phyloP scores from a whole-genome alignment of 1,284 basidiomycete genomes.

The Tilletia indica region DNA sequence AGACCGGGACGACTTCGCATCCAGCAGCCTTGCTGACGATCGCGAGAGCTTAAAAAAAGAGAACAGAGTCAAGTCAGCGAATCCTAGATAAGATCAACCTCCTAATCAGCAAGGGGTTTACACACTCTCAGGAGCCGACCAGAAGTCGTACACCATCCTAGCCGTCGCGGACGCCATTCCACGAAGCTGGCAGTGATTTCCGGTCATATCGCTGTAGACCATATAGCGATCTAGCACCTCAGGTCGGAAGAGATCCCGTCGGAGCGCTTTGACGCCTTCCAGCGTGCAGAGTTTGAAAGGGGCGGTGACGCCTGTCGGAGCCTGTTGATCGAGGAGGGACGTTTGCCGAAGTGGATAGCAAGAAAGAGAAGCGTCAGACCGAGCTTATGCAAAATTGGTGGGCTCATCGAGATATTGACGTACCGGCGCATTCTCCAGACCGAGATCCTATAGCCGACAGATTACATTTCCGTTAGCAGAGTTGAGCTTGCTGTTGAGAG shows the following conservation, averaged over 20 bases:
- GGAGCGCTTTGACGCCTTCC: slow-evolving; percentile 36
- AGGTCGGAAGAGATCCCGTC: slow-evolving; percentile 34
- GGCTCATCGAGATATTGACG: not conserved
- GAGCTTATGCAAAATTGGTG: not conserved
- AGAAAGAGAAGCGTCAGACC: not conserved
- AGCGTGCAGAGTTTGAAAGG: slow-evolving; percentile 41
- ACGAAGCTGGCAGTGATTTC: slow-evolving; percentile 26
- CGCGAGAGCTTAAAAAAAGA: slow-evolving; percentile 19
- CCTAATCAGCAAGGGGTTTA: too few species aligned
- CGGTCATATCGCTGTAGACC: slow-evolving; percentile 13
- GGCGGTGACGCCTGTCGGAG: slow-evolving; percentile 28
- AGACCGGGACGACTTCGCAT: slow-evolving; percentile 37
- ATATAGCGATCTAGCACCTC: slow-evolving; percentile 25
- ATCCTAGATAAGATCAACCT: too few species aligned
- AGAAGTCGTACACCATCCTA: slow-evolving; percentile 28
- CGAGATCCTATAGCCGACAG: not conserved
- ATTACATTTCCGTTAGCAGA: not conserved
- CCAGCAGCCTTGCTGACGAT: slow-evolving; percentile 43
- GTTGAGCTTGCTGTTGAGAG: not conserved
- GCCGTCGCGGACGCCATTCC: slow-evolving; percentile 25
- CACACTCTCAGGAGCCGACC: slow-evolving; percentile 34
- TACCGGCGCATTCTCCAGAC: slow-evolving; percentile 3
- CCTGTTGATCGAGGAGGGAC: not conserved
- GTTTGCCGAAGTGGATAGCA: too few species aligned
- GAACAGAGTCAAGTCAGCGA: too few species aligned